Evolutionary conservation across 2,329 filamentous ascomycete genomes (phyloP), one percentile per base, ranked within the genome.

Genomic region (Aspergillus japonicus): DNA sequence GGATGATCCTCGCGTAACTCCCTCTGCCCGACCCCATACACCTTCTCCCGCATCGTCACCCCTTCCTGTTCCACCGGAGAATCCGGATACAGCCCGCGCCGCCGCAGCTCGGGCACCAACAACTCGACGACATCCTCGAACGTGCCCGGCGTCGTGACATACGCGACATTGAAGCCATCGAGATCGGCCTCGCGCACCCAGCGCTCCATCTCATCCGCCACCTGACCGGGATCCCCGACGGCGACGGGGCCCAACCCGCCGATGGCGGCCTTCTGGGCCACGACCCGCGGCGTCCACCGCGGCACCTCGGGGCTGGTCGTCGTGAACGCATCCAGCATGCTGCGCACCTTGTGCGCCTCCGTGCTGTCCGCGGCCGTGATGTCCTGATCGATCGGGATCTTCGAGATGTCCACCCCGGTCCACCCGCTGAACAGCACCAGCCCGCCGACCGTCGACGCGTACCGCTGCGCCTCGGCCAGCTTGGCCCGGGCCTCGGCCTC

Each of bases 391-490:
- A 87, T 68, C 0, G 84, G 83, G 47, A 87, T 79, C 65, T 79
- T 78, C 3, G 81, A 84, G 16, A 87, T 76, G 65, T 87, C 85
- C 59, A 87, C 85, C 0, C 85, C 85, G 0, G 84, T 85, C 82
- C 82, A 86, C 1, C 83, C 83, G 44, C 79, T 81, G 62, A 85
- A 82, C 0, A 86, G 73, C 0, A 84, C 84, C 1, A 87, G 71
- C 0, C 82, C 84, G 0, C 83, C 84, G 16, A 84, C 73, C 0
- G 80, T 79, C 0, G 80, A 83, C 1, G 81, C 83, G 64, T 87
- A 80, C 62, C 80, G 81, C 65, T 81, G 78, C 11, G 81, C 63
- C 58, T 83, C 81, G 23, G 78, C 77, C 39, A 82, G 77, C 66
- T 87, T 87, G 0, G 71, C 78, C 44, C 75, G 71, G 0, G 84